Evolutionary conservation across 1,284 basidiomycete genomes (phyloP), one percentile per base, ranked within the genome.

Genomic region (Trametes polyzona): DNA sequence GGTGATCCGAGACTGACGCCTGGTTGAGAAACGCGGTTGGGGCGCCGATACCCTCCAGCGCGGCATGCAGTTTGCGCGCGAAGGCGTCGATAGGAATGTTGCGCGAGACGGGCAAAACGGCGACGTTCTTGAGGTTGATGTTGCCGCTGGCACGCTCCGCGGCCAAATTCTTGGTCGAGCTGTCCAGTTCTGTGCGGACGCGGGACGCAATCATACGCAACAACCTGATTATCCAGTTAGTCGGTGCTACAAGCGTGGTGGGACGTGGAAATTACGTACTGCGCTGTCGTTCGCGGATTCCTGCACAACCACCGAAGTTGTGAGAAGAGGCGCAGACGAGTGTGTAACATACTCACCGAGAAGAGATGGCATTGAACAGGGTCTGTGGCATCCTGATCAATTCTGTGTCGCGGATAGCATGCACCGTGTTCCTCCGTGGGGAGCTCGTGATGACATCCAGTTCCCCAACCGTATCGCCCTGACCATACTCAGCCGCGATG

Each of bases 301-400:
- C 94, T 92, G 36, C 6, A 32, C n/a, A n/a, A n/a, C n/a, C n/a
- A n/a, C n/a, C n/a, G n/a, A n/a, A n/a, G n/a, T n/a, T n/a, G n/a
- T n/a, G 12, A 11, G 14, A 21, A 24, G 11, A 12, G 21, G 5
- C 19, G 19, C 2, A 3, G 21, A 21, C 10, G 9, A 14, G n/a
- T n/a, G n/a, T 43, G 32, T 36, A 19, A 26, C 26, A 19, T 30
- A 65, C 81, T 64, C 61, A 88, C 90, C 91, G 80, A 12, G 90
- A 86, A 43, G 92, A 94, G 56, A 96, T 96, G 0, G 96, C 96
- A 71, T 99, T 98, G 79, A 99, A 99, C 14, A 99, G 79, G 0
- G 96, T 98, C 69, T 94, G 90, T 0, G 96, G 97, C 90, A 99
- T 98, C 43, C 95, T 81, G 41, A 96, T 97, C n/a, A 99, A 80